Percentiles rank a stretch among this genome's conserved stretches.
Evolutionary conservation across 2,329 filamentous ascomycete genomes (phyloP).

Genomic region (Colletotrichum sansevieriae): DNA sequence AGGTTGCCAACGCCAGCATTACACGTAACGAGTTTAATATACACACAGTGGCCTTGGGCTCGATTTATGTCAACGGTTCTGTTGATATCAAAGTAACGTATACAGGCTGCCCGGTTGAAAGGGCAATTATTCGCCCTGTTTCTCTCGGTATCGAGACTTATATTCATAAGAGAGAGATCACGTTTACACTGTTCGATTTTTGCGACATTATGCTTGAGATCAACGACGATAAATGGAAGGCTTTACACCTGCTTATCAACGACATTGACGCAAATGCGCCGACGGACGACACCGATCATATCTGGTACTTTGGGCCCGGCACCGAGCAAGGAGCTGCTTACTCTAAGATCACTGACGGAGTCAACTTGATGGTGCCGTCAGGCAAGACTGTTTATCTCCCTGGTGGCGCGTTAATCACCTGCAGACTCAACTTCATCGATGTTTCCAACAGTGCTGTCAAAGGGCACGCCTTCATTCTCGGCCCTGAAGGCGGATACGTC

Average conservation of each 20-base stretch:
- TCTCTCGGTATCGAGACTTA: background rate
- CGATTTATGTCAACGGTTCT: background rate
- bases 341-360: conserved; percentile 40
- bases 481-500: conserved; percentile 44
- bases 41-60: conserved; percentile 4
- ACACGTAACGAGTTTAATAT: background rate
- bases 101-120: background rate
- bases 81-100: background rate
- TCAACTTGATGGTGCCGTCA: conserved; percentile 38
- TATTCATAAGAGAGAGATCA: background rate
- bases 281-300: conserved; percentile 36
- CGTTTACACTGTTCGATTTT: background rate
- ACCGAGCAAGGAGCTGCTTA: conserved; percentile 43
- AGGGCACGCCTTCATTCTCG: conserved; percentile 38
- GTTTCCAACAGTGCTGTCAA: background rate
- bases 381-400: conserved; percentile 42
- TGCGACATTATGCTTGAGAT: conserved; percentile 44
- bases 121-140: background rate
- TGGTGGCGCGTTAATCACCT: conserved; percentile 41
- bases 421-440: conserved; percentile 43
- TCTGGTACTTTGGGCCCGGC: conserved; percentile 48
- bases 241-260: conserved; percentile 46
- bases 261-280: conserved; percentile 42
- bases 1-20: conserved; percentile 18
- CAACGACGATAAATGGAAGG: conserved; percentile 47